phyloP scores from a whole-genome alignment of 176 grass and related monocot genomes.

The Musa troglodytarum region DNA sequence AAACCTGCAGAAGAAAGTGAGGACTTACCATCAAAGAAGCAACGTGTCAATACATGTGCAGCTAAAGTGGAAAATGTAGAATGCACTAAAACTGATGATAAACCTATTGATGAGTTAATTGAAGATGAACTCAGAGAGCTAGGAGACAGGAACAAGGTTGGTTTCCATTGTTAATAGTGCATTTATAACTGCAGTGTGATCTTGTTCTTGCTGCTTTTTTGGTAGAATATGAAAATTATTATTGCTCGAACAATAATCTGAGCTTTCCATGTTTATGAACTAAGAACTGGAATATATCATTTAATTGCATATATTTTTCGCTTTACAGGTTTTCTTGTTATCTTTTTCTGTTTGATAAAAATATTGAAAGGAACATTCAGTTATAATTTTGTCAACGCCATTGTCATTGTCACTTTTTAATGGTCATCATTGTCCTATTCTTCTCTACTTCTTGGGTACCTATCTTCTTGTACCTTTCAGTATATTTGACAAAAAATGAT shows the following conservation, averaged over 20 bases:
- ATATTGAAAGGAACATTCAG: background rate
- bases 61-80: slow-evolving; percentile 11
- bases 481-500: no score
- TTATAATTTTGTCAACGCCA: background rate
- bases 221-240: background rate
- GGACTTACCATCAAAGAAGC: slow-evolving; percentile 57
- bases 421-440: background rate
- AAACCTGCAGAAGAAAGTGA: slow-evolving; percentile 30
- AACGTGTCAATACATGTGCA: slow-evolving; percentile 31
- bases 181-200: slow-evolving; percentile 7
- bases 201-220: slow-evolving; percentile 8
- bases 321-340: background rate
- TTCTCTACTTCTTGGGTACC: background rate
- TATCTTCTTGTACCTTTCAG: background rate
- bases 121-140: slow-evolving; percentile 76
- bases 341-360: background rate
- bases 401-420: background rate
- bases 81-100: slow-evolving; percentile 28
- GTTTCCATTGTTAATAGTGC: slow-evolving; percentile 2
- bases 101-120: slow-evolving; percentile 88
- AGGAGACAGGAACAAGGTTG: slow-evolving; percentile 82
- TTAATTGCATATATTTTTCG: background rate
- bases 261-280: background rate
- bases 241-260: no score
- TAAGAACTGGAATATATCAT: background rate